Base-by-base conservation (phyloP, 108 stramenopile genomes). In the Skeletonema tropicum region DNA sequence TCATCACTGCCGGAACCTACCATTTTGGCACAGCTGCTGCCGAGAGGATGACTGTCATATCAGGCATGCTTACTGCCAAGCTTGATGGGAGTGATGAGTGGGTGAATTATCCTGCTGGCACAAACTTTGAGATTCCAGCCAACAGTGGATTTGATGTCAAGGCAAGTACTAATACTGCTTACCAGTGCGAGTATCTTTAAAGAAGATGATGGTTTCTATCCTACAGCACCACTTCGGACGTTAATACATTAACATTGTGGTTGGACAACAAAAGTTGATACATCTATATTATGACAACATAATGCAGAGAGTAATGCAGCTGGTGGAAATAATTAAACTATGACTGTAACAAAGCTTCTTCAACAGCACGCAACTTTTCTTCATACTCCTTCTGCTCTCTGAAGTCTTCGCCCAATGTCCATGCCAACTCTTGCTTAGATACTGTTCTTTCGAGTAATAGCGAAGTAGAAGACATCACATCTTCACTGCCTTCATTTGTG, bases 381-480 rank as follows among this genome's bases (percentile, higher is more conserved):
- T 85, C 30, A 42, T 87, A 91, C 26, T 75, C 66, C 13, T 81
- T 82, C 30, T 68, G 57, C 2, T 84, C 83, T 58, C 93, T 71
- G 57, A 69, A 89, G 3, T 74, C 58, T 29, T 84, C 74, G 21
- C 93, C 91, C 60, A 94, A 64, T 13, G 93, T 94, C 93, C 93
- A 94, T 45, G 71, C 70, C 46, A 92, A 75, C 13, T 83, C 80
- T 26, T 74, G 29, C 32, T 76, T 77, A 12, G 70, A 66, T 41
- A 92, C 39, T 21, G 61, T 30, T 68, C 78, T 58, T 15, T 41
- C 79, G 25, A 71, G 52, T 6, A 19, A 5, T 21, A 21, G n/a
- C 41, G 2, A 19, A 67, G 61, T 7, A 45, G 14, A 21, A 35
- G 29, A 6, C 66, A 13, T 21, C 62, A 13, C 15, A 49, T 31